Base-by-base conservation (phyloP, 768 basidiomycete genomes). In the Boletales sp. region DNA sequence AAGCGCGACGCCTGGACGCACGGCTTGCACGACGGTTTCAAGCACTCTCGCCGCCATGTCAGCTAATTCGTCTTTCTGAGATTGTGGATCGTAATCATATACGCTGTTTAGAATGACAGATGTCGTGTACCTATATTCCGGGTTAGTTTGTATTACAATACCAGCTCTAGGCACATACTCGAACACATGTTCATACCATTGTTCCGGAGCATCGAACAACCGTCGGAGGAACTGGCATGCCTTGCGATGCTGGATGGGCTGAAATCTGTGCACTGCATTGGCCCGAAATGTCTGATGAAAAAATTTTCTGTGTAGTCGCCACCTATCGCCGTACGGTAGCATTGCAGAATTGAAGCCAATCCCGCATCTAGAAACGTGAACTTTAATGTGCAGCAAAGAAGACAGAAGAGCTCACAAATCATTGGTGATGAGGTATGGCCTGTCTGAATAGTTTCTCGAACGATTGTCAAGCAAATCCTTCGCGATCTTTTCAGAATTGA, bases 391-490 rank as follows among this genome's bases (percentile, higher is more conserved):
- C 36, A 2, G 3, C 25, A 11, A 28, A 6, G 25, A 28, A 28
- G 25, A 1, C 11, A 21, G 11, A 47, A 25, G 32, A 31, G 13
- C 53, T 28, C 17, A 64, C 56, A 55, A 4, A 10, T 55, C 48
- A 8, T 34, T 50, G 25, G 50, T 57, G n/a, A 63, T 41, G 37
- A 63, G 19, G 31, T 36, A 48, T 2, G 80, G 80, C 25, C 25
- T 28, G 7, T 28, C 77, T 5, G 79, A 79, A 54, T 79, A 80
- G 40, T 76, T 72, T 11, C 54, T 57, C 3, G 75, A 74, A 9
- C 76, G 72, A 33, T 64, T 55, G 36, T 80, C 78, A 35, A 82
- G 67, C 13, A 82, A 68, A 47, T 78, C 78, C 18, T 65, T 56
- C 3, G 70, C 74, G 19, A 70, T 68, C 52, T 71, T 70, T 35